Percentiles rank a stretch among this genome's conserved stretches.
phyloP scores from a whole-genome alignment of 148 eudicot genomes.

The Dianthus caryophyllus region DNA sequence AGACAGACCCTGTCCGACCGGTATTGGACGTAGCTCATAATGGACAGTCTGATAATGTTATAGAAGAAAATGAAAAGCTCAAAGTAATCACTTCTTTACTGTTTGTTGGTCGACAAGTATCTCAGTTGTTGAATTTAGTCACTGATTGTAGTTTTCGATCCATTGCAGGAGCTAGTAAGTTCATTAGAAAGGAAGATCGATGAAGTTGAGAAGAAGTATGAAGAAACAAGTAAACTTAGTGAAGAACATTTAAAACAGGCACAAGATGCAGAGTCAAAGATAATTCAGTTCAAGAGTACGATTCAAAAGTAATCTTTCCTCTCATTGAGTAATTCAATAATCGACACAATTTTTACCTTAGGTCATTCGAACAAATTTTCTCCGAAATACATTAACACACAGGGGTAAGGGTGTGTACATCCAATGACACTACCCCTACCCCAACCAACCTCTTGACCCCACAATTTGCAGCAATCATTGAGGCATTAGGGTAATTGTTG shows the following conservation, averaged over 20 bases:
- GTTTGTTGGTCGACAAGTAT: not conserved
- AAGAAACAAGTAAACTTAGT: slow-evolving; percentile 41
- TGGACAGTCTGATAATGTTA: slow-evolving; percentile 46
- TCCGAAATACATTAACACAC: no score
- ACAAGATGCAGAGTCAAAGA: slow-evolving; percentile 66
- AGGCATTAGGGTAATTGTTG: no score
- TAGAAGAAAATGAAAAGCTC: slow-evolving; percentile 58
- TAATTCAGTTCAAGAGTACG: slow-evolving; percentile 67
- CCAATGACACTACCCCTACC: no score
- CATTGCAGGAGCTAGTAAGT: slow-evolving; percentile 11
- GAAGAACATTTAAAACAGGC: slow-evolving; percentile 78
- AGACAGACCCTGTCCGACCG: slow-evolving; percentile 33
- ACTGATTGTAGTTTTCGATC: not conserved
- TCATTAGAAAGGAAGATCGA: slow-evolving; percentile 17
- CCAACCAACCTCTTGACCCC: no score
- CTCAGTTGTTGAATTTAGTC: not conserved
- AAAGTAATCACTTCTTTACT: slow-evolving; percentile 40
- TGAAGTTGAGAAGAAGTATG: slow-evolving; percentile 34
- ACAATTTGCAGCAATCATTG: no score
- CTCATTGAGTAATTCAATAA: no score
- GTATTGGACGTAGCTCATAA: slow-evolving; percentile 43
- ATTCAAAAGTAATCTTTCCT: slow-evolving; percentile 60
- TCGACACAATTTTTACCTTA: no score
- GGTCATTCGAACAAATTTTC: no score
- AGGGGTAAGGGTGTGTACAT: no score